Evolutionary conservation across 805 yeast species (phyloP).

Genomic region (Yamadazyma phyllophila): DNA sequence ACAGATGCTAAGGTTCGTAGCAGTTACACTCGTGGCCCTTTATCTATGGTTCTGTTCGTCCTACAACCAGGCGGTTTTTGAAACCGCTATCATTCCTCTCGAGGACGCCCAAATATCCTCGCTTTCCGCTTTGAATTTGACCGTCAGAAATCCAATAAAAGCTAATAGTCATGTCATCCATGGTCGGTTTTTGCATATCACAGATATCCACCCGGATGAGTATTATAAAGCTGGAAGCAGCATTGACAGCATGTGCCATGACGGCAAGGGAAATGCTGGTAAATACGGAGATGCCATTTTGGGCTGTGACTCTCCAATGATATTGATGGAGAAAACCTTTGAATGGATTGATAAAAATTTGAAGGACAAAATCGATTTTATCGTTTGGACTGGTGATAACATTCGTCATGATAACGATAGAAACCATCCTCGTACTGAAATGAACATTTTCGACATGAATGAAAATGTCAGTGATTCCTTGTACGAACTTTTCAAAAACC

Average conservation of each 20-base stretch:
- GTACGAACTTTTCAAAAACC: constrained; percentile 51
- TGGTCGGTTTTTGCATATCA: constrained; percentile 81
- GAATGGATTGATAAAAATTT: constrained; percentile 64
- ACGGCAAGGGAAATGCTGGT: constrained; percentile 54
- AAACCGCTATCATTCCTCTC: constrained; percentile 2
- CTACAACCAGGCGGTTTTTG: neutral
- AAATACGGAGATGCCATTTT: constrained; percentile 70
- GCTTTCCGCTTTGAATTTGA: constrained; percentile 24
- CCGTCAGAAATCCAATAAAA: constrained; percentile 29
- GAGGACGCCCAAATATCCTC: constrained; percentile 1
- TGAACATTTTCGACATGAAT: constrained; percentile 68
- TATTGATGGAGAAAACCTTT: constrained; percentile 59
- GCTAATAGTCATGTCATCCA: constrained; percentile 41
- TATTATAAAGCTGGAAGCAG: constrained; percentile 53
- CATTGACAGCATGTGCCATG: constrained; percentile 54
- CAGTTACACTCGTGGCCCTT: neutral
- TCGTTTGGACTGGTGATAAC: constrained; percentile 91
- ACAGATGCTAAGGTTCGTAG: constrained; percentile 7
- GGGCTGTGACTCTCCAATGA: constrained; percentile 77
- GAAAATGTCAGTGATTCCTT: constrained; percentile 52
- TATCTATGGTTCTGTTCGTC: constrained; percentile 13
- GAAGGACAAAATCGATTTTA: constrained; percentile 76
- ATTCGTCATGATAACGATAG: constrained; percentile 83
- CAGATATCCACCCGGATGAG: constrained; percentile 86
- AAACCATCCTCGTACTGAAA: constrained; percentile 67